Evolutionary conservation across 306 rosid species (phyloP).

Genomic region (Gastrolobium villosum): DNA sequence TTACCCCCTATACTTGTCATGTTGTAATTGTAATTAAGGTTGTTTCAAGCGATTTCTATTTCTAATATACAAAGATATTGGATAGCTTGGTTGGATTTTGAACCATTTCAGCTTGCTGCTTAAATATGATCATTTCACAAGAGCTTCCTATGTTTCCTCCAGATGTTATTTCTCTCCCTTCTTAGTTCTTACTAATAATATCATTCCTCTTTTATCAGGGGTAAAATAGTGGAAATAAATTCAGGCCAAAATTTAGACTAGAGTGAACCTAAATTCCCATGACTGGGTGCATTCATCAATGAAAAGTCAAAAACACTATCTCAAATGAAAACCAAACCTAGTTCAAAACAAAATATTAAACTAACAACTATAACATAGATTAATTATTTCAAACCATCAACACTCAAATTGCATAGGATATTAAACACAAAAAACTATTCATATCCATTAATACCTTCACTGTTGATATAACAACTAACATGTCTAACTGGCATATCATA

Average conservation of each 20-base stretch:
- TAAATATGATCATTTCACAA: not conserved
- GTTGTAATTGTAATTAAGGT: not conserved
- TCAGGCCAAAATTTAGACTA: conserved; percentile 16
- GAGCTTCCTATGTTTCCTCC: not conserved
- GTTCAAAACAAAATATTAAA: conserved; percentile 2
- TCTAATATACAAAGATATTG: conserved; percentile 11
- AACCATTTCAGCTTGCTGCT: conserved; percentile 11
- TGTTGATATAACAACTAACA: conserved; percentile 3
- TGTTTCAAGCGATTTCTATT: conserved; percentile 18
- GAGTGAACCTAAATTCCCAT: conserved; percentile 6
- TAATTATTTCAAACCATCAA: conserved; percentile 13
- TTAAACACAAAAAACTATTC: not conserved
- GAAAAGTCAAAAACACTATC: not conserved
- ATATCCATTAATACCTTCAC: conserved; percentile 10
- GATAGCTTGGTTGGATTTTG: conserved; percentile 21
- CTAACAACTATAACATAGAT: not conserved
- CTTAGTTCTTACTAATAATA: not conserved
- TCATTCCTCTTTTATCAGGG: not conserved
- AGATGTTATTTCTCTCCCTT: conserved; percentile 2
- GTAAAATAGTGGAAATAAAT: not conserved
- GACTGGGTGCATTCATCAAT: conserved; percentile 1
- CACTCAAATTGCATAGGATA: not conserved
- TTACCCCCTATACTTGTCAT: not conserved
- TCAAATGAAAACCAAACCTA: not conserved
- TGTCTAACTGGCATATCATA: conserved; percentile 13